phyloP scores from a whole-genome alignment of 1,139 yeast species.

The Pichia terricola region DNA sequence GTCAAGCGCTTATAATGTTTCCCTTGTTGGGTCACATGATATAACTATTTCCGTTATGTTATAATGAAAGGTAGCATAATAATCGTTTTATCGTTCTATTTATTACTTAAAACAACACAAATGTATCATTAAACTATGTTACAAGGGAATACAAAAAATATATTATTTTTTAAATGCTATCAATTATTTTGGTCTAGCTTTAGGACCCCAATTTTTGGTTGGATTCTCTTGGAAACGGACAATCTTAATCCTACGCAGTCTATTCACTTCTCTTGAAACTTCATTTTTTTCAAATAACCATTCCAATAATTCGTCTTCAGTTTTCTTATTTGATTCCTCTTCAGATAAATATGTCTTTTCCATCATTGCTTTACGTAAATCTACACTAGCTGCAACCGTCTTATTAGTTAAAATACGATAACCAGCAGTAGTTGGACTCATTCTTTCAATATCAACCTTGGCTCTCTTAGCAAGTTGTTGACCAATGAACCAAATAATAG shows the following conservation, averaged over 20 bases:
- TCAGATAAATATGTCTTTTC: constrained; percentile 10
- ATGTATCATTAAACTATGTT: too few species aligned
- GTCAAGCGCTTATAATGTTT: too few species aligned
- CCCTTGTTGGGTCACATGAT: too few species aligned
- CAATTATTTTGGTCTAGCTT: constrained; percentile 35
- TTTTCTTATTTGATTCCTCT: constrained; percentile 16
- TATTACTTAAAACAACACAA: too few species aligned
- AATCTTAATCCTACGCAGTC: constrained; percentile 63
- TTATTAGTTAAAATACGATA: constrained; percentile 42
- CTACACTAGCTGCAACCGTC: constrained; percentile 23
- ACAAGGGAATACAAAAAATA: too few species aligned
- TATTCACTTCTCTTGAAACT: constrained; percentile 44
- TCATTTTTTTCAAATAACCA: constrained; percentile 48
- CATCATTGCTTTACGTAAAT: constrained; percentile 15
- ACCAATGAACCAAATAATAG: constrained; percentile 60
- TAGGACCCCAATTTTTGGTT: constrained; percentile 85
- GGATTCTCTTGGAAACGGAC: constrained; percentile 90
- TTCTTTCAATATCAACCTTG: constrained; percentile 31
- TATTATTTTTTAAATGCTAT: too few species aligned
- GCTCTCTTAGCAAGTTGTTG: constrained; percentile 52
- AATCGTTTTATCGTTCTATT: too few species aligned
- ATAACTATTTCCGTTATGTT: too few species aligned
- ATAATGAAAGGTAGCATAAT: too few species aligned
- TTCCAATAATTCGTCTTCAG: constrained; percentile 18
- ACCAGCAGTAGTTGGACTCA: constrained; percentile 54